Base-by-base conservation (phyloP, 257 asterid genomes). In the Echites panduratus region DNA sequence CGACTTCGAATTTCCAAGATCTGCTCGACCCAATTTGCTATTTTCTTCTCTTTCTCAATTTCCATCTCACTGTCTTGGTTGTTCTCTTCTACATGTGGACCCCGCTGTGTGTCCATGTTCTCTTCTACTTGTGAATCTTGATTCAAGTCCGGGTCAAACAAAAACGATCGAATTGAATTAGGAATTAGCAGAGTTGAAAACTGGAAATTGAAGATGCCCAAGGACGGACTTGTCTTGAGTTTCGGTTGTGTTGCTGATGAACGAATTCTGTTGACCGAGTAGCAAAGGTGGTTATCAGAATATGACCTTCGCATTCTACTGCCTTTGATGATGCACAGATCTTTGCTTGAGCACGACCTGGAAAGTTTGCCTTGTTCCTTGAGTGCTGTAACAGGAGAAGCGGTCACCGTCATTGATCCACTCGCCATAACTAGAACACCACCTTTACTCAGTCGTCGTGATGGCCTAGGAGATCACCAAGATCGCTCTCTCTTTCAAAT, bases 21-120 rank as follows among this genome's bases (percentile, higher is more conserved):
- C 70, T 88, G 85, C 71, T 85, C 89, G 0, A 93, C 77, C 98
- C 98, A 93, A 72, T 89, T 87, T 41, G 82, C 82, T 26, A 86
- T 75, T 44, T 82, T 82, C 78, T 82, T 74, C 74, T 54, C 82
- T 54, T 72, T 71, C 47, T 66, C 84, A 1, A 65, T 29, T 57
- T 69, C 84, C 5, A 63, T 68, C 72, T 71, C 83, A 2, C 68
- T 78, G 20, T 4, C 43, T 47, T 78, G 80, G 9, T 12, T 45
- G 40, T 71, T 32, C 38, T 32, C 38, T 32, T 32, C 38, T 32
- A 32, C 38, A 32, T 3, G 38, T 32, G 38, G 3, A 32, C 38
- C 38, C 38, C 3, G 38, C 1, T 32, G 2, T 32, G 38, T 32
- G 2, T 32, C 74, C 56, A 5, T 3, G 56, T 38, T 70, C 26